These are phyloP conservation scores for Barbarea vulgaris DNA, from an alignment of 345 rosid genomes.

Conservation along the genomic window DNA sequence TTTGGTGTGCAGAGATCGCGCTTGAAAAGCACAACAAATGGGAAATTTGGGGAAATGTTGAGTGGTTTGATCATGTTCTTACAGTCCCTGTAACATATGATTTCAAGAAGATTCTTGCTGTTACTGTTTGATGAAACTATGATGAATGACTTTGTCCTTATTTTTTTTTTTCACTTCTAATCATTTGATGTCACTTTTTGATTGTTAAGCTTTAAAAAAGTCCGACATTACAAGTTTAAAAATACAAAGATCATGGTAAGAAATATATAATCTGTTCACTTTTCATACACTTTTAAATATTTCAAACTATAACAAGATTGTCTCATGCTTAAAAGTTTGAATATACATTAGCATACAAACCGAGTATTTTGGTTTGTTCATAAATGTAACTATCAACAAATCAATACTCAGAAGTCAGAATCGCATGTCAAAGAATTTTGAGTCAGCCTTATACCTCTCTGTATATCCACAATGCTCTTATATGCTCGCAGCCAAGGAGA, in stretches of 20 bases:
- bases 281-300: neutral
- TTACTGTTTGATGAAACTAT: neutral
- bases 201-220: neutral
- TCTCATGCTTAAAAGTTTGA: neutral
- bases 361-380: constrained; percentile 8
- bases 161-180: neutral
- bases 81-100: neutral
- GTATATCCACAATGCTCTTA: constrained; percentile 8
- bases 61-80: neutral
- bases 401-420: neutral
- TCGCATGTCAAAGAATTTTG: neutral
- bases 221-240: neutral
- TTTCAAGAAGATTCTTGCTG: neutral
- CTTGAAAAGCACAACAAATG: neutral
- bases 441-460: neutral
- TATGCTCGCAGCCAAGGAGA: neutral
- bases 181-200: neutral
- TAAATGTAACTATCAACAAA: constrained; percentile 1
- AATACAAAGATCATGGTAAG: neutral
- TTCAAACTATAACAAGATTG: neutral
- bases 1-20: neutral
- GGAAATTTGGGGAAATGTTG: neutral
- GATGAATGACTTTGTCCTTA: neutral
- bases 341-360: neutral
- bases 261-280: neutral